These are phyloP conservation scores for Nicotiana knightiana DNA, from an alignment of 257 asterid species.

Conservation along the genomic window DNA sequence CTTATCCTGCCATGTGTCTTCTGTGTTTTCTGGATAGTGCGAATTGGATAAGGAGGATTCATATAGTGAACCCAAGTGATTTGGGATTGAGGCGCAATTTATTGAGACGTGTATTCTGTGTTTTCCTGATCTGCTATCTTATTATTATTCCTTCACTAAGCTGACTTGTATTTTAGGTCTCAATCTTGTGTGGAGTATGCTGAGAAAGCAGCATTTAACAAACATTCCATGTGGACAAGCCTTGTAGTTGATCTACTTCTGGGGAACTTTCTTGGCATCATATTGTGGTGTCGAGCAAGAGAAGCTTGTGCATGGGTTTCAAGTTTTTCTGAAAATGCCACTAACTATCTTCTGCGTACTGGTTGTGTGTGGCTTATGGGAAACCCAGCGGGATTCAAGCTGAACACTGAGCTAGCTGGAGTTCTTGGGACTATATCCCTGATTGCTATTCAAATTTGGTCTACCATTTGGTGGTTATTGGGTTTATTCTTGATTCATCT, in stretches of 20 bases:
- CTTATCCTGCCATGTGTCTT: not conserved
- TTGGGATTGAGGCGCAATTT: not conserved
- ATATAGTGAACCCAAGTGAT: not conserved
- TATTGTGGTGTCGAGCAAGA: slow-evolving; percentile 56
- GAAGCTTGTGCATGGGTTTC: slow-evolving; percentile 46
- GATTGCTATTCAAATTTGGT: slow-evolving; percentile 86
- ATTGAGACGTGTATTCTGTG: not conserved
- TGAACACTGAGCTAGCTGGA: slow-evolving; percentile 93
- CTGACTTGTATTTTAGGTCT: slow-evolving; percentile 37
- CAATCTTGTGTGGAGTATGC: slow-evolving; percentile 72
- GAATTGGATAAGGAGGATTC: not conserved
- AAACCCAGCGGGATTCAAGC: slow-evolving; percentile 95
- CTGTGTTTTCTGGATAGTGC: not conserved
- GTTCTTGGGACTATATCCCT: slow-evolving; percentile 88
- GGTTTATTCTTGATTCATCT: slow-evolving; percentile 48
- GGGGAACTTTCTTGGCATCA: slow-evolving; percentile 66
- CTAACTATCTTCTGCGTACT: slow-evolving; percentile 69
- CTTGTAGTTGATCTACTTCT: slow-evolving; percentile 65
- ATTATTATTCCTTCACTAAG: not conserved
- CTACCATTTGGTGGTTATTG: slow-evolving; percentile 70
- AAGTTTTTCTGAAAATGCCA: slow-evolving; percentile 49
- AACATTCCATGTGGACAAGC: slow-evolving; percentile 78
- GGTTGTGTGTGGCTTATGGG: slow-evolving; percentile 99
- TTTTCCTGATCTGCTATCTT: not conserved
- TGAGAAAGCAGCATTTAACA: slow-evolving; percentile 59